Base-by-base conservation (phyloP, 75 land plant species). In the Sequoia sempervirens region DNA sequence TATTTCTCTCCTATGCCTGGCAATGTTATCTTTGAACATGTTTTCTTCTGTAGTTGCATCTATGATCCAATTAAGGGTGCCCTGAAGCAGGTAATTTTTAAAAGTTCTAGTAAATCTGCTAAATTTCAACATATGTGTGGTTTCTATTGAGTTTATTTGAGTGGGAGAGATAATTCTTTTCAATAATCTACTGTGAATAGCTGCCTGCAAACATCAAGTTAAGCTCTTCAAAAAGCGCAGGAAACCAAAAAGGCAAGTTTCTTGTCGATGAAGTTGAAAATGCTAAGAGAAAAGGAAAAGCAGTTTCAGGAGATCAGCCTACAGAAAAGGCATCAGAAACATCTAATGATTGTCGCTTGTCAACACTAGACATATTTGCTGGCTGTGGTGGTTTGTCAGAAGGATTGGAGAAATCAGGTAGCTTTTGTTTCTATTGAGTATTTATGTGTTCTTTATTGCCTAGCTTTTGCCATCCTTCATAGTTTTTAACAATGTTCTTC, bases 381-480 rank as follows among this genome's bases (percentile, higher is more conserved):
- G 99, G 99, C 53, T 97, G 98, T 92, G 99, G 99, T 82, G 99
- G 99, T 73, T 85, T 97, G 82, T 97, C 99, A 26, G 93, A 97
- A 53, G 99, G 99, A 26, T 82, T 97, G 80, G 90, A 94, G 28
- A 90, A 96, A 85, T 88, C 99, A 76, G 99, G 99, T 97, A 85
- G 37, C 14, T 75, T 75, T 28, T 43, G 36, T 37, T 66, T 43
- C 61, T 72, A 15, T 69, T 32, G n/a, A 78, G 26, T 36, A 58
- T 32, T 13, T 79, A 40, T 32, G 26, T 68, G 28, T 81, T 81
- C 11, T 20, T 41, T 20, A 17, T 76, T 76, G 9, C 50, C 30
- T 76, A 11, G 2, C 23, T 37, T 54, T 18, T 75, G 23, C 26
- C 40, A 43, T 75, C 23, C 40, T 75, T 20, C n/a, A 20, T 76